These are phyloP conservation scores for Ruellia speciosa DNA, from an alignment of 305 asterid species.

Conservation along the genomic window DNA sequence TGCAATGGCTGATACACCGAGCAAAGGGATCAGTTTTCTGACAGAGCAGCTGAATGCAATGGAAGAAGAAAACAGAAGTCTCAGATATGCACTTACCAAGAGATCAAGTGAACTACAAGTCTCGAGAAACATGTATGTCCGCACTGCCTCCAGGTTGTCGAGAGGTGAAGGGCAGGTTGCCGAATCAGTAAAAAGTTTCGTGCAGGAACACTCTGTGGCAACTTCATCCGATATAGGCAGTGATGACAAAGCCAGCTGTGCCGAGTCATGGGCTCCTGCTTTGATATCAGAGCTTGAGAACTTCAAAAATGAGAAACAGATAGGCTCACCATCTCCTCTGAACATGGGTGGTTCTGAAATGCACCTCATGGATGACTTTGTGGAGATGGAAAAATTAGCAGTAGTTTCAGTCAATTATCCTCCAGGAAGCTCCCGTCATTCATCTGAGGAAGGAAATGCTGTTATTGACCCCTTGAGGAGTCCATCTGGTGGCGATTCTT, in stretches of 20 bases:
- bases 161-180: slow-evolving; percentile 22
- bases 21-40: slow-evolving; percentile 32
- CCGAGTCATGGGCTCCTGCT: slow-evolving; percentile 63
- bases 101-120: slow-evolving; percentile 31
- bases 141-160: slow-evolving; percentile 27
- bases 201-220: slow-evolving; percentile 33
- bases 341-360: slow-evolving; percentile 55
- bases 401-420: slow-evolving; percentile 35
- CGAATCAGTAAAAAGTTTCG: slow-evolving; percentile 25
- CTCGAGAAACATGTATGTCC: slow-evolving; percentile 23
- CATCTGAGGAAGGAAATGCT: slow-evolving; percentile 30
- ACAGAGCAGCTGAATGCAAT: slow-evolving; percentile 43
- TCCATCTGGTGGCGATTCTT: slow-evolving; percentile 24
- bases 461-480: slow-evolving; percentile 20
- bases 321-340: slow-evolving; percentile 29
- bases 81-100: slow-evolving; percentile 35
- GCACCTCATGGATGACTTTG: slow-evolving; percentile 85
- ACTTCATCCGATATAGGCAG: slow-evolving; percentile 56
- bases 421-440: slow-evolving; percentile 29
- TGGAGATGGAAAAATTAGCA: slow-evolving; percentile 84
- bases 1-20: slow-evolving; percentile 29
- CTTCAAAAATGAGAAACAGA: slow-evolving; percentile 37
- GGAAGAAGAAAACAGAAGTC: slow-evolving; percentile 55
- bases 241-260: slow-evolving; percentile 58
- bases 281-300: slow-evolving; percentile 53